Conservation (phyloP, 2,329 filamentous ascomycete genomes). For the Gaeumannomyces tritici region DNA sequence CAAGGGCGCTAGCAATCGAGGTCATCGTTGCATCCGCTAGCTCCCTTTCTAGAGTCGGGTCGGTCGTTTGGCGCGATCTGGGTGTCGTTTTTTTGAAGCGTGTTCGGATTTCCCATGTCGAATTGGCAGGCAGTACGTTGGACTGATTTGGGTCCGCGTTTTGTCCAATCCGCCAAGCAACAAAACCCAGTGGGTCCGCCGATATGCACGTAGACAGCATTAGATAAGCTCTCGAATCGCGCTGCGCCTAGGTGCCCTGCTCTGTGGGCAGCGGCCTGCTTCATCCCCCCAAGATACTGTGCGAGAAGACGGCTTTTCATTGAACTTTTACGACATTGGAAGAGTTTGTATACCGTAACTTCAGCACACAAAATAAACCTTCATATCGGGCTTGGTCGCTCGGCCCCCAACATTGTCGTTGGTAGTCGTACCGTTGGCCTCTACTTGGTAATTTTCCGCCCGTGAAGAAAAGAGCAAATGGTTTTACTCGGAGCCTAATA, state of each 20-base stretch:
- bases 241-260: too few species aligned
- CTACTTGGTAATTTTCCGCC: neutral
- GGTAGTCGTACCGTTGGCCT: neutral
- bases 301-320: neutral
- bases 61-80: neutral
- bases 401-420: neutral
- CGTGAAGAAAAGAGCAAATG: neutral
- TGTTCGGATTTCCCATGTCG: neutral
- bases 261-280: too few species aligned
- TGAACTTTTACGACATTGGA: neutral
- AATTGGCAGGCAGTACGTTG: neutral
- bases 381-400: neutral
- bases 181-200: neutral
- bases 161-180: neutral
- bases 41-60: neutral
- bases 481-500: neutral
- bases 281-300: neutral
- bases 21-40: constrained; percentile 36
- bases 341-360: neutral
- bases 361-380: neutral
- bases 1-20: constrained; percentile 61
- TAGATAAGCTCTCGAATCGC: too few species aligned
- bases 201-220: constrained; percentile 1
- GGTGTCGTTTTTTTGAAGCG: neutral
- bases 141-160: neutral